Evolutionary conservation across 352 stramenopile species (phyloP).

Genomic region (Phytophthora megakarya): DNA sequence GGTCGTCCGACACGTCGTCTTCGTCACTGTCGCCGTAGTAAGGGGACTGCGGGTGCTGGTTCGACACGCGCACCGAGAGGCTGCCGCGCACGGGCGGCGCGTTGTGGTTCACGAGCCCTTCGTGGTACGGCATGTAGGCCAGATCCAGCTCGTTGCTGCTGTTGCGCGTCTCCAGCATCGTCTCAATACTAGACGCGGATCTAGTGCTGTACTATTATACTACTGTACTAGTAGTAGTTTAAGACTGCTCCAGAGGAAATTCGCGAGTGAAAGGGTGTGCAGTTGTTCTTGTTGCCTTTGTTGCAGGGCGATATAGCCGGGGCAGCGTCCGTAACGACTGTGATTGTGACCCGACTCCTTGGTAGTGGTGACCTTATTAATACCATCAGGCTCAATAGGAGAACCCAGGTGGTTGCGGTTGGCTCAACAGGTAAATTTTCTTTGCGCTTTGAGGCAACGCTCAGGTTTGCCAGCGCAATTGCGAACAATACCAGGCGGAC

Average conservation of each 20-base stretch:
- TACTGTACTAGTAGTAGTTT: no score
- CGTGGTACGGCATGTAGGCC: constrained; percentile 58
- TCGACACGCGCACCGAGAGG: constrained; percentile 38
- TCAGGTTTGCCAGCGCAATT: constrained; percentile 2
- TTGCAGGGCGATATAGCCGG: constrained; percentile 7
- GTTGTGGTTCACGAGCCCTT: constrained; percentile 49
- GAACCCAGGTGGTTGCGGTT: constrained; percentile 3
- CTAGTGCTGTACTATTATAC: not conserved
- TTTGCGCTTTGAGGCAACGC: constrained; percentile 12
- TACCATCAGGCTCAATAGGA: no score
- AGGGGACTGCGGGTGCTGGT: constrained; percentile 27
- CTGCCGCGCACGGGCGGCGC: constrained; percentile 40
- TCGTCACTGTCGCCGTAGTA: constrained; percentile 47
- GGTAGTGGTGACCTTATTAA: no score
- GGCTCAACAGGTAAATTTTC: constrained; percentile 4
- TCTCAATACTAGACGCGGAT: not conserved
- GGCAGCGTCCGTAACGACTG: constrained; percentile 6
- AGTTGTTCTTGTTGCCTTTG: constrained; percentile 17
- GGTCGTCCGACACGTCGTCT: constrained; percentile 72
- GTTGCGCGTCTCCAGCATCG: constrained; percentile 29
- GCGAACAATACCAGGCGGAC: constrained; percentile 8
- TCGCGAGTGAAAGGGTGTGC: constrained; percentile 23
- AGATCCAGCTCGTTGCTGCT: constrained; percentile 41
- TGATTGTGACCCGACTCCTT: constrained; percentile 15
- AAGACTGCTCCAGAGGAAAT: constrained; percentile 20